phyloP scores from a whole-genome alignment of 1,284 basidiomycete species.

The Chalciporus piperatoides region DNA sequence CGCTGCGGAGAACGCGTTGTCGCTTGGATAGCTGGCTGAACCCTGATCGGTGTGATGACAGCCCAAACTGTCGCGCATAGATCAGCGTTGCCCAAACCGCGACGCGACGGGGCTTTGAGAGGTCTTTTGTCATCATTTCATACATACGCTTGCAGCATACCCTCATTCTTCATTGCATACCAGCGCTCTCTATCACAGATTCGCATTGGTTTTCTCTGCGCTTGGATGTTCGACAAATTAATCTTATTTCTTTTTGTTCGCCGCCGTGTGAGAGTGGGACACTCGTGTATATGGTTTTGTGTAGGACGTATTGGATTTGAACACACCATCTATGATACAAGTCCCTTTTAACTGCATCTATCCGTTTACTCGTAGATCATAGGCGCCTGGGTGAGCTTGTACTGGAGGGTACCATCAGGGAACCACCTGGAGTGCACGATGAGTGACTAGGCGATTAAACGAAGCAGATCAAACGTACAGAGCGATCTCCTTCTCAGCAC shows the following conservation, averaged over 20 bases:
- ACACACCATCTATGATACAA: conserved; percentile 26
- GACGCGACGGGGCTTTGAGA: conserved; percentile 6
- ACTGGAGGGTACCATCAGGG: conserved; percentile 80
- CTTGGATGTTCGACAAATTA: conserved; percentile 1
- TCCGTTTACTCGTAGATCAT: conserved; percentile 81
- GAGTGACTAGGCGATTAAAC: conserved; percentile 5
- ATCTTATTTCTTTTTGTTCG: conserved; percentile 7
- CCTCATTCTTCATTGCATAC: conserved; percentile 13
- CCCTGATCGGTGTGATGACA: not conserved
- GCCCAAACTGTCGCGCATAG: conserved; percentile 20
- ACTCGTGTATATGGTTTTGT: not conserved
- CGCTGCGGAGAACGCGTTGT: conserved; percentile 8
- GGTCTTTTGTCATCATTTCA: conserved; percentile 6
- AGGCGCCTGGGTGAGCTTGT: conserved; percentile 60
- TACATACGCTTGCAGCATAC: conserved; percentile 21
- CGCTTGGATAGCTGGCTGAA: conserved; percentile 7
- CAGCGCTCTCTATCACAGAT: conserved; percentile 15
- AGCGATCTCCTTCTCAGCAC: conserved; percentile 85
- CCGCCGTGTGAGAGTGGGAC: not conserved
- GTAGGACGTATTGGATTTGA: not conserved
- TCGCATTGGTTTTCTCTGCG: not conserved
- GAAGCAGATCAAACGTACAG: conserved; percentile 54
- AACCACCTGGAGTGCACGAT: conserved; percentile 59
- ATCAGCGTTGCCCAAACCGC: conserved; percentile 1
- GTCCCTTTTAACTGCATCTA: conserved; percentile 11